Base-by-base conservation (phyloP, 2,329 filamentous ascomycete genomes). In the Nigrospora sphaerica region DNA sequence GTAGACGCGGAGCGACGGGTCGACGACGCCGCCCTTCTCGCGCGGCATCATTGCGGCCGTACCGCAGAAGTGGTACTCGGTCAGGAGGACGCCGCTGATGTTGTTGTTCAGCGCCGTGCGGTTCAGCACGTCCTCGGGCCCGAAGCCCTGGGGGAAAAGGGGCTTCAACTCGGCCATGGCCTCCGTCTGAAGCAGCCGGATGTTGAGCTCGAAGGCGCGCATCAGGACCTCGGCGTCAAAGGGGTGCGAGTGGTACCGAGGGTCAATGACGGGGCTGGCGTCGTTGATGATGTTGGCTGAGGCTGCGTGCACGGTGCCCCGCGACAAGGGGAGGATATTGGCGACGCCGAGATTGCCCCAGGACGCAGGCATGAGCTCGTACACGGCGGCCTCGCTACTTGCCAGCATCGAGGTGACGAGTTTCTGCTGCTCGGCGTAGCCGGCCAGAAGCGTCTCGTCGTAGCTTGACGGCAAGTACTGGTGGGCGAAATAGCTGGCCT, bases 11-110 rank as follows among this genome's bases (percentile, higher is more conserved):
- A 73, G 56, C 16, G 62, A 54, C 9, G 67, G 52, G 46, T 70
- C 65, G 3, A 74, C 71, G 12, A 74, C 71, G 16, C 71, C 72
- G 14, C 69, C 71, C 5, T 64, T 57, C 9, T 60, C 56, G 13
- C 58, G 57, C n/a, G 67, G 68, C 52, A 73, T 57, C 70, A 74
- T 73, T 2, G 69, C 64, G 11, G 64, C 60, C 3, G 70, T 71
- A 11, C 70, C 68, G 14, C 60, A 63, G 3, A 63, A 63, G 52
- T 73, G 70, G 41, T 67, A 72, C 42, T 69, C 70, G 1, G 69
- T 72, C n/a, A 59, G 60, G 14, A 67, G 54, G 41, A 53, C 51
- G 5, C 39, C 31, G 35, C 44, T 50, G 39, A 61, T 48, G 5
- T 40, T 48, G 17, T 55, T 47, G 42, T 55, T 52, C 10, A 60